Evolutionary conservation across 805 yeast species (phyloP), one percentile per base, ranked within the genome.

Genomic region (Naumovozyma dairenensis): DNA sequence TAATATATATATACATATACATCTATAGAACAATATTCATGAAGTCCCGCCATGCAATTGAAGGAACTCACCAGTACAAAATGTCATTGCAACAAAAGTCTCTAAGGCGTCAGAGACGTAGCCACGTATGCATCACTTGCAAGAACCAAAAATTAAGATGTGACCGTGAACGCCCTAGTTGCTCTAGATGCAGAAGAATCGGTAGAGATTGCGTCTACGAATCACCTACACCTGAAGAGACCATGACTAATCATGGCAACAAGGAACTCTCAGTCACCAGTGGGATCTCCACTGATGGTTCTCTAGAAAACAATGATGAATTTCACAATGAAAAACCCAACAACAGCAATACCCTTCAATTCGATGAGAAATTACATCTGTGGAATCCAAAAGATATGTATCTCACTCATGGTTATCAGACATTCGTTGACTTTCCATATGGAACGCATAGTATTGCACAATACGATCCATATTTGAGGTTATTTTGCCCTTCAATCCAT

Each of bases 131-230:
- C 28, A 20, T 31, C 5, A 14, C 31, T 8, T 42, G 46, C 21
- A 37, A 20, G 12, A 28, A 21, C 13, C 35, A 38, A 17, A 42
- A 42, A 25, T 14, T 32, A 2, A 39, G 35, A 28, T 44, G 48
- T 28, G 44, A 42, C 18, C 36, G 40, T 17, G 15, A 14, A 14
- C 35, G 37, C 16, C 48, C 48, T 4, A 13, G 12, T 10, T 43
- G 48, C 34, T 14, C 31, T 10, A 25, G 39, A 22, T 43, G 48
- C 15, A 17, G 19, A 19, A 29, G 30, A 16, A 29, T 18, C 6
- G 25, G 25, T 2, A 32, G 29, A 32, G 15, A 6, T 9, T 32
- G 34, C 14, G 18, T 14, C 3, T 32, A 32, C 12, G 29, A 26
- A 15, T 9, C 16, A 26, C 16, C n/a, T n/a, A n/a, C n/a, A n/a